phyloP scores from a whole-genome alignment of 257 asterid species.

The Solanum clarkiae region DNA sequence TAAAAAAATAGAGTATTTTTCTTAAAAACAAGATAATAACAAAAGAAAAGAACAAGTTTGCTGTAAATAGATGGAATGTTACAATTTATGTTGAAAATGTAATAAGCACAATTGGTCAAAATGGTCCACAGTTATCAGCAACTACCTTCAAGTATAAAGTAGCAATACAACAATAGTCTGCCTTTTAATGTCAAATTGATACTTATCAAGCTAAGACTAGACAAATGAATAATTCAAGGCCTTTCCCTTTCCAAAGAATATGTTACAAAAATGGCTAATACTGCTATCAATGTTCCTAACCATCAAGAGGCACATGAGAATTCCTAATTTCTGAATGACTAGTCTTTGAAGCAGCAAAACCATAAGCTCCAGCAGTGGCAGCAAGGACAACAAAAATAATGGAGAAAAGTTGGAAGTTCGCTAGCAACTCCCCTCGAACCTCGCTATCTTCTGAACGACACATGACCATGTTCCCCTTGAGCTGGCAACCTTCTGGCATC shows the following conservation, averaged over 20 bases:
- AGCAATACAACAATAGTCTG: not conserved
- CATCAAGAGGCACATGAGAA: conserved; percentile 17
- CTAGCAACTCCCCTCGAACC: conserved; percentile 60
- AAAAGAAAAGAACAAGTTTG: no score
- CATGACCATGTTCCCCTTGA: conserved; percentile 27
- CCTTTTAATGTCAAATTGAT: not conserved
- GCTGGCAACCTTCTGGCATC: conserved; percentile 83
- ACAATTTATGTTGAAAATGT: not conserved
- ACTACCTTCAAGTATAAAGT: not conserved
- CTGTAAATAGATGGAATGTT: not conserved
- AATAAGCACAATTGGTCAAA: not conserved
- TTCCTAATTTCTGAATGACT: conserved; percentile 1
- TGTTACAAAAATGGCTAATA: not conserved
- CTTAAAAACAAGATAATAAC: no score
- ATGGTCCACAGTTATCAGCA: not conserved
- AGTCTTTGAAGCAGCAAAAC: conserved; percentile 31
- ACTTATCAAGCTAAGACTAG: not conserved
- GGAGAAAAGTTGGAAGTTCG: conserved; percentile 62
- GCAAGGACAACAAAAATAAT: conserved; percentile 47
- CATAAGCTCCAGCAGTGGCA: conserved; percentile 38
- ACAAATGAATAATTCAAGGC: not conserved
- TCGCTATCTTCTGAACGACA: conserved; percentile 52
- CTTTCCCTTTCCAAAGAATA: not conserved
- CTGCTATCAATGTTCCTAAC: not conserved
- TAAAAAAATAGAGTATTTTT: no score